These are phyloP conservation scores for Blastobotrys peoriensis DNA, from an alignment of 805 yeast genomes.

Conservation along the genomic window DNA sequence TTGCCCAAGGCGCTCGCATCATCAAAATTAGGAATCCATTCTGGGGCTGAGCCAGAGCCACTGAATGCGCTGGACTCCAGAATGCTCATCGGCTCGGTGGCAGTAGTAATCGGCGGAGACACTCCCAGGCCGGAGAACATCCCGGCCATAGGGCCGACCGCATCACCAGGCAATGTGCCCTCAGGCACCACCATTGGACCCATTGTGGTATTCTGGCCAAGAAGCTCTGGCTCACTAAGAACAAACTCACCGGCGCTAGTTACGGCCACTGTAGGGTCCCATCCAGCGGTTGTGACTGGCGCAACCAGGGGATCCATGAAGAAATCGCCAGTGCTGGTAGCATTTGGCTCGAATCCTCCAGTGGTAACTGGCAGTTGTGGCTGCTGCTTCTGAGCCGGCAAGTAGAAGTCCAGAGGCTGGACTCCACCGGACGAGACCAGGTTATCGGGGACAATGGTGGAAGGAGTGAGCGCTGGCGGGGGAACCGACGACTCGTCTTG, in stretches of 20 bases:
- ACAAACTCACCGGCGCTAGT: background rate
- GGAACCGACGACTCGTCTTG: background rate
- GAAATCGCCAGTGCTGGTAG: background rate
- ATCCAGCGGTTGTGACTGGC: background rate
- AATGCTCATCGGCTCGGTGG: background rate
- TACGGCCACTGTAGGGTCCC: background rate
- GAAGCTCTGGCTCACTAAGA: background rate
- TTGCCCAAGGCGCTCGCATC: background rate
- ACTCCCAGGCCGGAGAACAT: background rate
- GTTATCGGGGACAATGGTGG: too few relatives aligned
- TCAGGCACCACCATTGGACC: background rate
- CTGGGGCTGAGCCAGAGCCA: too few relatives aligned
- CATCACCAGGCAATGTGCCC: background rate
- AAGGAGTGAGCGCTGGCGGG: background rate
- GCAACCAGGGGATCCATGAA: background rate
- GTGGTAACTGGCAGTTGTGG: too few relatives aligned
- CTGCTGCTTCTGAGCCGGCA: background rate
- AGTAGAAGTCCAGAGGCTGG: too few relatives aligned
- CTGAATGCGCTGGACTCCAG: background rate
- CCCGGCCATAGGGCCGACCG: background rate
- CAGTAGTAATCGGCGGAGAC: background rate
- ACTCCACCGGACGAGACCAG: too few relatives aligned
- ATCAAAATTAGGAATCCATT: too few relatives aligned
- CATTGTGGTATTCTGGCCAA: too few relatives aligned
- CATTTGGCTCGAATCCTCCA: background rate